Evolutionary conservation across 225 moss, liverwort and hornwort genomes (phyloP), one percentile per base, ranked within the genome.

Genomic region (Bryum argenteum): DNA sequence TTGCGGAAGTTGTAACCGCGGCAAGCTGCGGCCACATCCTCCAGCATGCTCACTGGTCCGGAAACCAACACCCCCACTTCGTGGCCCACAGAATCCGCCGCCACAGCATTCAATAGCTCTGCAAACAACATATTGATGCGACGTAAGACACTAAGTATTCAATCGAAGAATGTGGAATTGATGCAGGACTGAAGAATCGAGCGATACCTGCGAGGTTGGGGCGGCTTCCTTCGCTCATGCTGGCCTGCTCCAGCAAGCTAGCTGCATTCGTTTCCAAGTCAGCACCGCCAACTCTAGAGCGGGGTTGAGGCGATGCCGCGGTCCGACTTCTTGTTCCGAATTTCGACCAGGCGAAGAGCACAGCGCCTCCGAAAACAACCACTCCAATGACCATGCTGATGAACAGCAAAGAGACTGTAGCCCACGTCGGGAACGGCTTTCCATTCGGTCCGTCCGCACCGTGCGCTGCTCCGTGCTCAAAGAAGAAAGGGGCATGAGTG

Each of bases 341-440:
- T 19, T 51, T 80, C 19, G 26, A 16, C 80, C 80, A 84, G 4
- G 63, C 63, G 21, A 84, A 51, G 23, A 80, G 23, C 38, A 74
- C 77, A 5, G 61, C 11, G 1, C 84, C 84, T 4, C 84, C 84
- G 11, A 56, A 77, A 3, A 71, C 74, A 0, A 77, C 74, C 43
- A 77, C 66, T 10, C 84, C 77, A 14, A 80, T 38, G 10, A 77
- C 11, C 80, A 84, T 80, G 8, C 74, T 77, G 17, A 77, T 10
- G 23, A 84, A 77, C 61, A 80, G 1, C n/a, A 80, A 63, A 9
- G 67, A 63, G 43, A 84, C 80, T 2, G 80, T 77, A 3, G 67
- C 77, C 84, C 80, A 84, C 9, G 84, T 84, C 2, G 84, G 84
- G 26, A 84, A 84, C 0, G 84, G 66, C 53, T 74, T 77, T 9